Conservation (phyloP, 2,329 filamentous ascomycete species). For the Alternaria consortialis region DNA sequence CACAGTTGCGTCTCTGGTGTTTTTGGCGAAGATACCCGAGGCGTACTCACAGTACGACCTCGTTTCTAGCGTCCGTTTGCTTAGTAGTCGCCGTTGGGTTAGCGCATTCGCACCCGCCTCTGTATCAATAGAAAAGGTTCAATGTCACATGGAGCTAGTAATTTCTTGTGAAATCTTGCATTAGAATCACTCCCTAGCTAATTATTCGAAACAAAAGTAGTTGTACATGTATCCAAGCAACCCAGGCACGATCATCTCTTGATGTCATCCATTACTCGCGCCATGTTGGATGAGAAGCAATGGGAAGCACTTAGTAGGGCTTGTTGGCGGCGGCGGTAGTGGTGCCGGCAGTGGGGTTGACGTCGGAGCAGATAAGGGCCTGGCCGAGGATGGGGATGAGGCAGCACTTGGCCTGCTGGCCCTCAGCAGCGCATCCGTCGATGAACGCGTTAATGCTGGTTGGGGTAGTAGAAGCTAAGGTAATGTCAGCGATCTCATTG, state of each 20-base stretch:
- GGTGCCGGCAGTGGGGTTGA: constrained; percentile 23
- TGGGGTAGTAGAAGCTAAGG: constrained; percentile 50
- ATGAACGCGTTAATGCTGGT: constrained; percentile 55
- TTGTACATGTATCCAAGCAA: constrained; percentile 9
- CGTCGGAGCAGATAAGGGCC: constrained; percentile 51
- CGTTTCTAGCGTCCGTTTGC: not conserved
- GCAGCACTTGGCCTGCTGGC: constrained; percentile 68
- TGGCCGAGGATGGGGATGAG: constrained; percentile 60
- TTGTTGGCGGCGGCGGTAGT: not conserved
- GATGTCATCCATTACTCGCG: not conserved
- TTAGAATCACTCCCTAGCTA: constrained; percentile 3
- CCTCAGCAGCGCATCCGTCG: constrained; percentile 58
- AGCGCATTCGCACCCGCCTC: not conserved
- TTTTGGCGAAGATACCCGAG: not conserved
- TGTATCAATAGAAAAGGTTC: not conserved
- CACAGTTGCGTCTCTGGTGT: not conserved
- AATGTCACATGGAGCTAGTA: not conserved
- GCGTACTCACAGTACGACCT: not conserved
- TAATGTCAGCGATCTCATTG: constrained; percentile 20
- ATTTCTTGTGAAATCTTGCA: not conserved
- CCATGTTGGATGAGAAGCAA: not conserved
- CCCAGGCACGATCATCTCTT: not conserved
- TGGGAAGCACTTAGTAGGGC: not conserved
- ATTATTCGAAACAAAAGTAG: not conserved
- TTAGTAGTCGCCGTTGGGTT: not conserved